A percentile compares a stretch with the other conserved stretches of the same genome.
Conservation (phyloP, 2,329 filamentous ascomycete species). For the Pseudogymnoascus sp. region DNA sequence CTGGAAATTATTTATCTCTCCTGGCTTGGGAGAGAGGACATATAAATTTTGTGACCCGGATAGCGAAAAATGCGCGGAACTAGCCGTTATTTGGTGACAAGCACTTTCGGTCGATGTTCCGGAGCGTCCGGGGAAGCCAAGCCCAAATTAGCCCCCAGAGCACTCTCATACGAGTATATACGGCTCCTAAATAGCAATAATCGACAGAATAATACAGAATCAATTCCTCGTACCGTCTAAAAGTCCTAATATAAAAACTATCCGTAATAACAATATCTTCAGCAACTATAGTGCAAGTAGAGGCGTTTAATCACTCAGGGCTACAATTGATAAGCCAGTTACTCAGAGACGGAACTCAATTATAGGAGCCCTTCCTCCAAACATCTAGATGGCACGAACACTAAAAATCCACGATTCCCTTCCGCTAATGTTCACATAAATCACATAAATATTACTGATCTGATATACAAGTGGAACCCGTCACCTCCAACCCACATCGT, state of each 20-base stretch:
- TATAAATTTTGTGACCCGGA: conserved; percentile 10
- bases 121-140: conserved; percentile 4
- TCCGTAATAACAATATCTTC: not conserved
- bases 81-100: conserved; percentile 7
- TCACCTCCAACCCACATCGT: not conserved
- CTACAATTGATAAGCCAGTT: not conserved
- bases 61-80: conserved; percentile 5
- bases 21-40: not conserved
- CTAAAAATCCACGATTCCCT: not conserved
- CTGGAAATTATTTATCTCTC: not conserved
- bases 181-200: not conserved
- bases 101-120: not conserved
- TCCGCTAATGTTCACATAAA: not conserved
- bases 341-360: not conserved
- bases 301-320: not conserved
- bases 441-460: conserved; percentile 8
- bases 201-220: not conserved
- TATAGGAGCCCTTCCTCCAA: not conserved
- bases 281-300: not conserved
- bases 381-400: not conserved
- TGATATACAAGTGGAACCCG: conserved; percentile 5
- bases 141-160: not conserved
- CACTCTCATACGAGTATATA: not conserved
- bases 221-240: not conserved
- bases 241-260: not conserved